A percentile compares a stretch with the other conserved stretches of the same genome.
Evolutionary conservation across 2,329 filamentous ascomycete species (phyloP).

Genomic region (Xylariaceae sp.): DNA sequence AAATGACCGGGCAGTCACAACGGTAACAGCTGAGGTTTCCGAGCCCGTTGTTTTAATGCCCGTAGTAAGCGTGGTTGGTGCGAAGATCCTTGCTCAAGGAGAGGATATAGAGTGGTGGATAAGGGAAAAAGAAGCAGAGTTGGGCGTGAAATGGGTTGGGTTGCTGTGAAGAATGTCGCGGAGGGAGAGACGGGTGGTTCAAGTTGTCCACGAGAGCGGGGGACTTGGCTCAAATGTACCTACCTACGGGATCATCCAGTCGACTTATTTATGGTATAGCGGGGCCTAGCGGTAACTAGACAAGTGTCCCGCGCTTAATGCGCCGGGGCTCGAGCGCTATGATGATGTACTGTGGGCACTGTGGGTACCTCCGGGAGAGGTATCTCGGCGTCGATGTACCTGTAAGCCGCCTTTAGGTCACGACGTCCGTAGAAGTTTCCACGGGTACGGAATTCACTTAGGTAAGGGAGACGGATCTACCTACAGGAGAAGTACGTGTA

Average conservation of each 20-base stretch:
- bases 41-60: constrained; percentile 6
- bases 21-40: constrained; percentile 4
- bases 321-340: background rate
- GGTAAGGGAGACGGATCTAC: constrained; percentile 2
- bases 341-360: background rate
- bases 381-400: background rate
- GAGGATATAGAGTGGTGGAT: constrained; percentile 2
- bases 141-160: constrained; percentile 31
- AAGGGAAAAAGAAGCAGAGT: constrained; percentile 19
- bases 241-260: background rate
- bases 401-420: background rate
- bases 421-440: background rate
- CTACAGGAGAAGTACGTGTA: background rate
- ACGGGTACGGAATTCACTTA: background rate
- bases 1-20: background rate
- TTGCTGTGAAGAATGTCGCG: constrained; percentile 21
- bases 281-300: background rate
- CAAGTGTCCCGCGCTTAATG: background rate
- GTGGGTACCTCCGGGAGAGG: background rate
- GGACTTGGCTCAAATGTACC: background rate
- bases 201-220: constrained; percentile 16
- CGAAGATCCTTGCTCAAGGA: constrained; percentile 22
- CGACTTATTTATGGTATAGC: constrained; percentile 1
- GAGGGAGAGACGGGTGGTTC: constrained; percentile 14
- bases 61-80: constrained; percentile 8